phyloP scores from a whole-genome alignment of 2,329 filamentous ascomycete genomes.

The Rutstroemia sydowiana region DNA sequence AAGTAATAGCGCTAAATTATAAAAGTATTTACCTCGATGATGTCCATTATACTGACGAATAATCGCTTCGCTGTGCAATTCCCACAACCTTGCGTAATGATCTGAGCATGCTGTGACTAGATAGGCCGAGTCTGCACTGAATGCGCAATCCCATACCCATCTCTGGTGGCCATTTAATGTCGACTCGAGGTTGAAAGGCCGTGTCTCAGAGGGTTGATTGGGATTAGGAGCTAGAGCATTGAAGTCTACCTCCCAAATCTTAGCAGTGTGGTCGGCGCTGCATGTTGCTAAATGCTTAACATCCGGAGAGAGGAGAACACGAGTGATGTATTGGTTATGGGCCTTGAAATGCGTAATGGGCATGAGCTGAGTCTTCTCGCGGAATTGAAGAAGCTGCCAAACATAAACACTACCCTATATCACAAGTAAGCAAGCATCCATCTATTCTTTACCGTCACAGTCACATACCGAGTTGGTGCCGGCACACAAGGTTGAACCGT shows the following conservation, averaged over 20 bases:
- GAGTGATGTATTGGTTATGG: conserved; percentile 66
- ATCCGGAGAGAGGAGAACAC: conserved; percentile 66
- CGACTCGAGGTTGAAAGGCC: conserved; percentile 58
- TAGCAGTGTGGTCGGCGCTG: conserved; percentile 73
- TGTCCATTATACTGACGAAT: conserved; percentile 72
- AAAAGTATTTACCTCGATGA: conserved; percentile 52
- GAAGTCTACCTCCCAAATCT: conserved; percentile 93
- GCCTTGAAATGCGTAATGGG: conserved; percentile 66
- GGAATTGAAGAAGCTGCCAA: conserved; percentile 77
- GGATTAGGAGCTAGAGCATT: conserved; percentile 37
- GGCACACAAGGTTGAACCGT: conserved; percentile 86
- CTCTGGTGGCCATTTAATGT: conserved; percentile 65
- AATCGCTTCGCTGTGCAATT: conserved; percentile 60
- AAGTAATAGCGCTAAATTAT: not conserved
- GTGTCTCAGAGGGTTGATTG: conserved; percentile 28
- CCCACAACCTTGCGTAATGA: conserved; percentile 68
- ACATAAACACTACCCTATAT: conserved; percentile 91
- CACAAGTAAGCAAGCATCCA: conserved; percentile 4
- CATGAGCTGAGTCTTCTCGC: conserved; percentile 61
- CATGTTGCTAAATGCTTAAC: conserved; percentile 70
- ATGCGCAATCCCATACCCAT: conserved; percentile 76
- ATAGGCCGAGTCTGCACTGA: conserved; percentile 66
- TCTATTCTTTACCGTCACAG: not conserved
- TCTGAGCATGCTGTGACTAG: conserved; percentile 68
- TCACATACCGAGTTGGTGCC: conserved; percentile 77